Percentiles rank a stretch among this genome's conserved stretches.
phyloP scores from a whole-genome alignment of 1,284 basidiomycete genomes.

The Rhodotorula sp. region DNA sequence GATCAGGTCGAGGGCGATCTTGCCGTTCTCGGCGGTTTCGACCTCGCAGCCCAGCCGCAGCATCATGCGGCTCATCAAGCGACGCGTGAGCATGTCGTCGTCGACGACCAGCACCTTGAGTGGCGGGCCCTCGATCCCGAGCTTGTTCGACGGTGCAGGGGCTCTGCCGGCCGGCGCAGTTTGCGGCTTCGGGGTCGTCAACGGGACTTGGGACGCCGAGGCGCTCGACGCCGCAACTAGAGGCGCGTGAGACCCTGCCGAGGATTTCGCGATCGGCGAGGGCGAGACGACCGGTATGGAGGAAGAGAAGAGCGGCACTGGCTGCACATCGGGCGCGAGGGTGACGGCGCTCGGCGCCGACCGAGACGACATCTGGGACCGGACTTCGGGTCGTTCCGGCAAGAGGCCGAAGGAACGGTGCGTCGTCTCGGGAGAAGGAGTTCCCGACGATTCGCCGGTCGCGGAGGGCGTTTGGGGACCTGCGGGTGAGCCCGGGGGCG shows the following conservation, averaged over 20 bases:
- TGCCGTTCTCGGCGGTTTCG: slow-evolving; percentile 80
- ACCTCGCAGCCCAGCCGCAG: slow-evolving; percentile 74
- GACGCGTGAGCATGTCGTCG: slow-evolving; percentile 67
- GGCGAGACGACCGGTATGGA: neutral
- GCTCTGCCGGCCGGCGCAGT: neutral
- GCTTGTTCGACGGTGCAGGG: slow-evolving; percentile 2
- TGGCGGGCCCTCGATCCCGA: slow-evolving; percentile 43
- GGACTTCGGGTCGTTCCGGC: neutral
- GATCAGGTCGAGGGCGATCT: slow-evolving; percentile 73
- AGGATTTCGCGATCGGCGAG: slow-evolving; percentile 11
- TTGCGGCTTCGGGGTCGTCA: neutral
- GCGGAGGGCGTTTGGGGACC: neutral
- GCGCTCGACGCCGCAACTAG: slow-evolving; percentile 12
- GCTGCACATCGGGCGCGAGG: neutral
- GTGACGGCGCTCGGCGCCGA: neutral
- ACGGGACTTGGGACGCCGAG: neutral
- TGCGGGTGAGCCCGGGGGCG: neutral
- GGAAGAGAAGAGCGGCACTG: neutral
- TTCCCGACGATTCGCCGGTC: too few species aligned
- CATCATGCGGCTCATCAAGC: slow-evolving; percentile 77
- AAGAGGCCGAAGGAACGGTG: slow-evolving; percentile 10
- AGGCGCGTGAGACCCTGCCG: slow-evolving; percentile 19
- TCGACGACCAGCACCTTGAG: slow-evolving; percentile 53
- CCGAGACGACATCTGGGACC: neutral
- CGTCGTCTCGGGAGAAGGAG: neutral